phyloP scores from a whole-genome alignment of 345 rosid genomes.

The Hibiscus tridactylites region DNA sequence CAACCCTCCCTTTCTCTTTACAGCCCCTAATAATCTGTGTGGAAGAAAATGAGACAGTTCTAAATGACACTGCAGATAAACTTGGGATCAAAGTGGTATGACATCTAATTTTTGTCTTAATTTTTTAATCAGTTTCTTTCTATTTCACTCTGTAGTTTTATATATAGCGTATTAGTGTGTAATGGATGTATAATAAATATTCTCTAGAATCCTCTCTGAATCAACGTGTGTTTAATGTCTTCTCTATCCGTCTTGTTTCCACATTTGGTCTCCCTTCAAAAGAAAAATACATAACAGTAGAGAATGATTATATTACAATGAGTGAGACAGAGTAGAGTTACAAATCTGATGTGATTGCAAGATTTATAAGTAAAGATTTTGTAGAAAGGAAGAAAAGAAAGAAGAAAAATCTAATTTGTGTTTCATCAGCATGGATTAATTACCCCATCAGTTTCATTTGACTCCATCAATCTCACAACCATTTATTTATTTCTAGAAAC shows the following conservation, averaged over 20 bases:
- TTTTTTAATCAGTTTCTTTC: background rate
- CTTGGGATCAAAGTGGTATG: conserved; percentile 49
- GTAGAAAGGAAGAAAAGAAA: too few species aligned
- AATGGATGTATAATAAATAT: background rate
- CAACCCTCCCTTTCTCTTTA: background rate
- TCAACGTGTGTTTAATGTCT: background rate
- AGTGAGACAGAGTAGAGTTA: too few species aligned
- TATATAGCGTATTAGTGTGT: background rate
- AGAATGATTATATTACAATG: too few species aligned
- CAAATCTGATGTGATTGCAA: too few species aligned
- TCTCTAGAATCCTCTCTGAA: background rate
- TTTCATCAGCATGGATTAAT: too few species aligned
- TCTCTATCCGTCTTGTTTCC: background rate
- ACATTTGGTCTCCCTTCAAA: background rate
- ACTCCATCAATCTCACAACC: too few species aligned
- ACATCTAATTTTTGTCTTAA: background rate
- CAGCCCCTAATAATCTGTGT: conserved; percentile 36
- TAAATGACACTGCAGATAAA: conserved; percentile 43
- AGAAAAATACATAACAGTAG: too few species aligned
- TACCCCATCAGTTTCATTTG: too few species aligned
- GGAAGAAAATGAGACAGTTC: conserved; percentile 60
- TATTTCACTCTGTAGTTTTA: background rate
- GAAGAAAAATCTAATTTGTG: too few species aligned
- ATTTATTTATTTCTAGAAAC: too few species aligned
- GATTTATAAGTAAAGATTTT: too few species aligned